These are phyloP conservation scores for Pseudomonodictys pantanalensis DNA, from an alignment of 495 filamentous ascomycete genomes.

Conservation along the genomic window DNA sequence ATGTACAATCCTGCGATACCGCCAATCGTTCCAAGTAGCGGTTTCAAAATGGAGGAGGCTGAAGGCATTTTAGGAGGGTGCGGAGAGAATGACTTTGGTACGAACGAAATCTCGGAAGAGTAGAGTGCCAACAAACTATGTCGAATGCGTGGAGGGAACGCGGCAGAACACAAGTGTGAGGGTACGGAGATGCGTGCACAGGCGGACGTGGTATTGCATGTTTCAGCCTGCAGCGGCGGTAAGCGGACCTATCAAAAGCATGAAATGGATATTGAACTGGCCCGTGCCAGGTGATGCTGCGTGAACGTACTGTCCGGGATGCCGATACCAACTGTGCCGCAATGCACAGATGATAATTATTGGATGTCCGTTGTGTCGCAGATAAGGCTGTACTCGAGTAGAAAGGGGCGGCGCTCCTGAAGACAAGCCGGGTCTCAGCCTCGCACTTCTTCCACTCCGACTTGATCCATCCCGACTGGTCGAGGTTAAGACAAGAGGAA, in stretches of 20 bases:
- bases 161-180: not conserved
- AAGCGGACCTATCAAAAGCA: not conserved
- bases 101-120: not conserved
- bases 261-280: not conserved
- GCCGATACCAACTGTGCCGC: not conserved
- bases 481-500: too few species aligned
- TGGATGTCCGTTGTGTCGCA: not conserved
- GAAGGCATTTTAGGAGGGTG: slow-evolving; percentile 7
- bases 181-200: not conserved
- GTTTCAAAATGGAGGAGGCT: slow-evolving; percentile 6
- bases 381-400: not conserved
- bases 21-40: slow-evolving; percentile 37
- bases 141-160: too few species aligned
- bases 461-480: too few species aligned
- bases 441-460: too few species aligned
- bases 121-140: not conserved
- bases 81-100: not conserved
- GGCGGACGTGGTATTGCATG: not conserved
- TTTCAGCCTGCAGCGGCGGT: not conserved
- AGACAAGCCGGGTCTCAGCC: too few species aligned
- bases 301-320: not conserved
- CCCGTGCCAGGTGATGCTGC: not conserved
- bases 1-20: slow-evolving; percentile 11
- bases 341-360: not conserved
- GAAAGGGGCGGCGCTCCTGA: too few species aligned